Evolutionary conservation across 306 rosid species (phyloP), one percentile per base, ranked within the genome.

Genomic region (Myrica gale): DNA sequence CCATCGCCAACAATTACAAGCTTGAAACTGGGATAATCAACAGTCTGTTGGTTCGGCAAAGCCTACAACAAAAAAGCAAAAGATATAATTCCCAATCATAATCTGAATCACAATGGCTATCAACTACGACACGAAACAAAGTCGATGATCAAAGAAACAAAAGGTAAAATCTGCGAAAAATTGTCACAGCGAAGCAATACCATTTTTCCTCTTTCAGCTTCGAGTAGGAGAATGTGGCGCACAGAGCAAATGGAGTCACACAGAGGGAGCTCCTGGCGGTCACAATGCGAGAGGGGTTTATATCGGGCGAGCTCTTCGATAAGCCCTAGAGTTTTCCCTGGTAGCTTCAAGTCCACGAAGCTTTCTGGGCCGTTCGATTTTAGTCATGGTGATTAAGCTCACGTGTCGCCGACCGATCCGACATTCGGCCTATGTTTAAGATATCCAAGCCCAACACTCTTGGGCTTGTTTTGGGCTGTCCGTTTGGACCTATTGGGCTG

Each of bases 1-100:
- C 97, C 97, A 57, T 92, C 97, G 1, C 97, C 97, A 5, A 92
- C 97, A 7, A 92, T 81, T 8, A 92, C 93, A 60, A 92, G 97
- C 88, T 92, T 92, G 85, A 92, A 92, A 81, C 89, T 88, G 0
- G 96, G 97, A 77, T 87, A 92, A 32, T 92, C 91, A 7, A 90
- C 96, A 19, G 90, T 88, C 79, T 89, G 91, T 84, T 92, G 96
- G 75, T 87, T 88, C 4, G 97, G 97, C 70, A 92, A 77, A 75
- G 96, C 92, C 96, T 87, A 73, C 70, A 41, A 4, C 32, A 0
- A 74, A 7, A 47, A 37, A 10, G 19, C 21, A 76, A 46, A 68
- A n/a, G 3, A 76, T 20, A 9, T 57, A 50, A 4, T 32, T 0
- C 13, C 13, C 26, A 7, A 32, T 42, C 53, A 8, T 7, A 16